Evolutionary conservation across 2,329 filamentous ascomycete genomes (phyloP).

Genomic region (Colletotrichum chrysophilum): DNA sequence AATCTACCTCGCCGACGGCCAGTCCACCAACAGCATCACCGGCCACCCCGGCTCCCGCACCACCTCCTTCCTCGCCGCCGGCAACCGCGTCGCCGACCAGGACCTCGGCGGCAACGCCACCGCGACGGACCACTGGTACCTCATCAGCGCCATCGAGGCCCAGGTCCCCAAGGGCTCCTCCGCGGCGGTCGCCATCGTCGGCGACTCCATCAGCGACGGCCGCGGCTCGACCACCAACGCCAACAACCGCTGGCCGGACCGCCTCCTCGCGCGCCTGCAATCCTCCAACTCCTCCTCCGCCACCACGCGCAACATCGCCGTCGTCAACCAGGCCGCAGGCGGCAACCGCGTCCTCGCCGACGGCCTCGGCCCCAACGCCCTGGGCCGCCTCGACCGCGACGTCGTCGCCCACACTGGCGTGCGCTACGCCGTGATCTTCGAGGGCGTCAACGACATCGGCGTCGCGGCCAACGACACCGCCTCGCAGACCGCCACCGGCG

Average conservation of each 20-base stretch:
- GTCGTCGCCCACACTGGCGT: slow-evolving; percentile 61
- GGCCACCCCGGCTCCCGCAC: slow-evolving; percentile 67
- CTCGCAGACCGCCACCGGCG: slow-evolving; percentile 50
- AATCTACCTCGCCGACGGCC: slow-evolving; percentile 63
- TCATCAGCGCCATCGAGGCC: slow-evolving; percentile 63
- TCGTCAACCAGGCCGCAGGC: slow-evolving; percentile 67
- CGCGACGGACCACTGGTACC: slow-evolving; percentile 59
- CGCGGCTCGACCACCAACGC: slow-evolving; percentile 62
- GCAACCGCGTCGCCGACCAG: slow-evolving; percentile 51
- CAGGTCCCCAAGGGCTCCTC: slow-evolving; percentile 42
- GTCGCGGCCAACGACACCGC: slow-evolving; percentile 44
- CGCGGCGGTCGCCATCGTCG: slow-evolving; percentile 58
- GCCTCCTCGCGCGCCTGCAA: slow-evolving; percentile 50
- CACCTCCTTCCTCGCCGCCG: slow-evolving; percentile 57
- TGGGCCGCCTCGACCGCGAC: slow-evolving; percentile 64
- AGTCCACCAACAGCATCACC: slow-evolving; percentile 59
- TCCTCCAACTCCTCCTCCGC: neutral
- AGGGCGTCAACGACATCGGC: slow-evolving; percentile 71
- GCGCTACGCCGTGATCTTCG: slow-evolving; percentile 62
- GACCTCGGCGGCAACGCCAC: slow-evolving; percentile 38
- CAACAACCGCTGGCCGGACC: slow-evolving; percentile 56
- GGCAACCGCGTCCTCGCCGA: slow-evolving; percentile 67
- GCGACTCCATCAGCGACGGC: slow-evolving; percentile 73
- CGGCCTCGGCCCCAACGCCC: slow-evolving; percentile 62
- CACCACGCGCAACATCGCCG: slow-evolving; percentile 44